Conservation (phyloP, 1,284 basidiomycete genomes). For the Pholiota adiposa region DNA sequence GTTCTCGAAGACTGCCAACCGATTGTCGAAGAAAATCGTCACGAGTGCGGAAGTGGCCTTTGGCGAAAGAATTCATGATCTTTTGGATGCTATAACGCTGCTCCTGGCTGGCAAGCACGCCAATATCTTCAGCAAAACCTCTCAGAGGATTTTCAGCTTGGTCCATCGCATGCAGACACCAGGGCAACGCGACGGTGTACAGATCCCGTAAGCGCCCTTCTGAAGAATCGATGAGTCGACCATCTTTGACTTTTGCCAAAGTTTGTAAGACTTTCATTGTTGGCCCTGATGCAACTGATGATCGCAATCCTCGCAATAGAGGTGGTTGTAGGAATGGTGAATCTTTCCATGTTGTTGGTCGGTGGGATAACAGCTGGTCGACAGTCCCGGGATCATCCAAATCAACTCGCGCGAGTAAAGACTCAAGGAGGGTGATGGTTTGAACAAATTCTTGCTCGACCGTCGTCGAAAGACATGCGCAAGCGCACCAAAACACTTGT, state of each 20-base stretch:
- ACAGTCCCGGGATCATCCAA: conserved; percentile 69
- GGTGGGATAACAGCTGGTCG: conserved; percentile 67
- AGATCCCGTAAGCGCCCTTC: conserved; percentile 81
- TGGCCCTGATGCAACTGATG: conserved; percentile 69
- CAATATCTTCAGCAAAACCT: conserved; percentile 79
- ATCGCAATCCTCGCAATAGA: conserved; percentile 84
- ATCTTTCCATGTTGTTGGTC: conserved; percentile 79
- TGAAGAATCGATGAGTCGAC: conserved; percentile 74
- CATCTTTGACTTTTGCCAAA: conserved; percentile 66
- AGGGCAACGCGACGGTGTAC: conserved; percentile 86
- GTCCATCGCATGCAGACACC: conserved; percentile 87
- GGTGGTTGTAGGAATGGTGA: conserved; percentile 71
- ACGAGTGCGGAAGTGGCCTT: conserved; percentile 87
- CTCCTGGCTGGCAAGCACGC: conserved; percentile 72
- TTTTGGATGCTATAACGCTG: conserved; percentile 79
- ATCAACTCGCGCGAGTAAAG: conserved; percentile 75
- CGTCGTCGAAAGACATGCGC: conserved; percentile 83
- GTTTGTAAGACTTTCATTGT: conserved; percentile 76
- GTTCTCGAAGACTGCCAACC: conserved; percentile 81
- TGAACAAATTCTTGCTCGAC: conserved; percentile 84
- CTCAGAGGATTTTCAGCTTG: conserved; percentile 64
- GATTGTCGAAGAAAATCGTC: conserved; percentile 95
- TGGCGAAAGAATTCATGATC: conserved; percentile 89
- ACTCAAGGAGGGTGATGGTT: conserved; percentile 70
- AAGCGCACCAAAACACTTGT: conserved; percentile 88